Percentiles rank a stretch among this genome's conserved stretches.
Evolutionary conservation across 1,284 basidiomycete genomes (phyloP).

Genomic region (Malassezia psittaci): DNA sequence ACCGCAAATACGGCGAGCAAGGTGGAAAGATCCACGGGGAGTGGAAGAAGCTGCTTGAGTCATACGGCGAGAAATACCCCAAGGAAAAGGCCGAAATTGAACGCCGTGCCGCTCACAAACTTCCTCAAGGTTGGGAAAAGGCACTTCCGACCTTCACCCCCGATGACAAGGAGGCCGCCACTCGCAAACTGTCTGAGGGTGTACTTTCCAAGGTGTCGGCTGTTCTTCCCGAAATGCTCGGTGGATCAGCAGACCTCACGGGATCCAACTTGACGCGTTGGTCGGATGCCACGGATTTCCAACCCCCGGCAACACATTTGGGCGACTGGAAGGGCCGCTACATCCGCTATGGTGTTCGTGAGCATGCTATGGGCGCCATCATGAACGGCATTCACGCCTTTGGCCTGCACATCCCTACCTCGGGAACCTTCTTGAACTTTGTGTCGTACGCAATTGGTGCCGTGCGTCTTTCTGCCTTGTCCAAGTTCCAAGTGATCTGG

Average conservation of each 20-base stretch:
- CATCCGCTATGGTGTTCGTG: slow-evolving; percentile 90
- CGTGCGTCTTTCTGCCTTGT: slow-evolving; percentile 78
- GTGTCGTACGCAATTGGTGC: slow-evolving; percentile 86
- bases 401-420: slow-evolving; percentile 67
- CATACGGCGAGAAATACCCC: slow-evolving; percentile 69
- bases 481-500: slow-evolving; percentile 81
- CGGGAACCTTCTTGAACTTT: slow-evolving; percentile 60
- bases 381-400: slow-evolving; percentile 80
- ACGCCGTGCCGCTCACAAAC: slow-evolving; percentile 70
- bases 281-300: slow-evolving; percentile 78
- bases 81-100: slow-evolving; percentile 73
- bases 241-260: slow-evolving; percentile 85
- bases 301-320: slow-evolving; percentile 67
- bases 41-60: slow-evolving; percentile 64
- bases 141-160: slow-evolving; percentile 71
- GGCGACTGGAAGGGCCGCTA: slow-evolving; percentile 79
- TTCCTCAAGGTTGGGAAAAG: slow-evolving; percentile 59
- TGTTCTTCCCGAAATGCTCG: slow-evolving; percentile 63
- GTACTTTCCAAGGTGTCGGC: slow-evolving; percentile 67
- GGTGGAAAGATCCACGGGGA: slow-evolving; percentile 65
- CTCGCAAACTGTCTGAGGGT: slow-evolving; percentile 84
- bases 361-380: slow-evolving; percentile 93
- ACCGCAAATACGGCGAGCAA: slow-evolving; percentile 58
- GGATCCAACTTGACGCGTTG: slow-evolving; percentile 77
- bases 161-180: slow-evolving; percentile 71